Conservation (phyloP, 768 basidiomycete genomes). For the Trametes cinnabarina region DNA sequence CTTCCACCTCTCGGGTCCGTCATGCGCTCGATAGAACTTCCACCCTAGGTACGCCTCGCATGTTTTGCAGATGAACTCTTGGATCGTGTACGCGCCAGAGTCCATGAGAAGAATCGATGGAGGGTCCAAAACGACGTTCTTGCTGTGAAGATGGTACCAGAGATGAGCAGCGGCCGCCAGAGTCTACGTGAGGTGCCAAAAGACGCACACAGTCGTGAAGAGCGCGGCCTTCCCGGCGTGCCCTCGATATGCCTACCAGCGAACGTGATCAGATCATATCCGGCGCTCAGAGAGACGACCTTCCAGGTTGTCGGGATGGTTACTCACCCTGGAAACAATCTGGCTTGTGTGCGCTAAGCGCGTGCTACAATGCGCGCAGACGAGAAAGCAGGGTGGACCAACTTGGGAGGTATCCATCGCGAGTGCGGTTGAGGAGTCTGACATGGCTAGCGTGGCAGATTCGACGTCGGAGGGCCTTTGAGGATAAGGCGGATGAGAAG, state of each 20-base stretch:
- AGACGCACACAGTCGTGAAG: conserved; percentile 52
- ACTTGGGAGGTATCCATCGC: background rate
- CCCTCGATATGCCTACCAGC: conserved; percentile 46
- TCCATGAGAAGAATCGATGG: conserved; percentile 58
- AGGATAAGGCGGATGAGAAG: background rate
- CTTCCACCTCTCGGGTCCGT: conserved; percentile 60
- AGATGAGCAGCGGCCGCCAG: background rate
- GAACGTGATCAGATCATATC: background rate
- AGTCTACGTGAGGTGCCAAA: background rate
- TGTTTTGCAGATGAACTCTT: conserved; percentile 49
- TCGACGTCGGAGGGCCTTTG: background rate
- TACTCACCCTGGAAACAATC: conserved; percentile 23
- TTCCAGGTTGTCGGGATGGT: background rate
- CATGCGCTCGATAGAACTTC: conserved; percentile 59
- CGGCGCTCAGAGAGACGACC: background rate
- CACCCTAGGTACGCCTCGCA: conserved; percentile 59
- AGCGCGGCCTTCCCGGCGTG: conserved; percentile 59
- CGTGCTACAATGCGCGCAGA: conserved; percentile 10
- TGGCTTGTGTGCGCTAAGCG: conserved; percentile 14
- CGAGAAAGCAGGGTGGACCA: conserved; percentile 12
- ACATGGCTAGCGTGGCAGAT: conserved; percentile 4
- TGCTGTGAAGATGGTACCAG: conserved; percentile 32
- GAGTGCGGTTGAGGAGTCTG: conserved; percentile 8
- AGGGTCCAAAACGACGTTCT: conserved; percentile 42
- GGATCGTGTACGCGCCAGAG: conserved; percentile 62